phyloP scores from a whole-genome alignment of 83 land plant genomes.

The Diphasiastrum complanatum region DNA sequence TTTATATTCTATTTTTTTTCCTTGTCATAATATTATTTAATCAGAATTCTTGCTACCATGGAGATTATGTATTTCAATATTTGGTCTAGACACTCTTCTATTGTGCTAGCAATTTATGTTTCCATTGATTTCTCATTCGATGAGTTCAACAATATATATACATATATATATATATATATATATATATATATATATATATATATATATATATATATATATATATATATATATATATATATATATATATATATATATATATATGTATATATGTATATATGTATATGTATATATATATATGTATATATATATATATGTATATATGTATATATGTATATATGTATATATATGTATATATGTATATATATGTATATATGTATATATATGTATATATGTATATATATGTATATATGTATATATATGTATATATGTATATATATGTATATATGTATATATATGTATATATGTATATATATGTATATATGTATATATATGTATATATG shows the following conservation, averaged over 20 bases:
- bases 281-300: too few relatives aligned
- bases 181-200: conserved; percentile 1
- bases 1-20: too few relatives aligned
- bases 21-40: too few relatives aligned
- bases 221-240: too few relatives aligned
- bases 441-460: background rate
- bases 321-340: background rate
- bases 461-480: background rate
- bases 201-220: background rate
- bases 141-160: background rate
- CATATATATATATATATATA: background rate
- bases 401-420: conserved; percentile 1
- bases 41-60: too few relatives aligned
- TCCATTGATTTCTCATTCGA: too few relatives aligned
- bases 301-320: conserved; percentile 5
- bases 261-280: too few relatives aligned
- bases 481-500: background rate
- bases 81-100: too few relatives aligned
- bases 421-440: background rate
- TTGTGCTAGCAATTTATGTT: too few relatives aligned
- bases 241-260: too few relatives aligned
- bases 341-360: background rate
- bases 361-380: background rate
- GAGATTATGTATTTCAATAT: too few relatives aligned
- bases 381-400: conserved; percentile 2